Evolutionary conservation across 2,329 filamentous ascomycete genomes (phyloP), one percentile per base, ranked within the genome.

Genomic region (Exserohilum rostratum): DNA sequence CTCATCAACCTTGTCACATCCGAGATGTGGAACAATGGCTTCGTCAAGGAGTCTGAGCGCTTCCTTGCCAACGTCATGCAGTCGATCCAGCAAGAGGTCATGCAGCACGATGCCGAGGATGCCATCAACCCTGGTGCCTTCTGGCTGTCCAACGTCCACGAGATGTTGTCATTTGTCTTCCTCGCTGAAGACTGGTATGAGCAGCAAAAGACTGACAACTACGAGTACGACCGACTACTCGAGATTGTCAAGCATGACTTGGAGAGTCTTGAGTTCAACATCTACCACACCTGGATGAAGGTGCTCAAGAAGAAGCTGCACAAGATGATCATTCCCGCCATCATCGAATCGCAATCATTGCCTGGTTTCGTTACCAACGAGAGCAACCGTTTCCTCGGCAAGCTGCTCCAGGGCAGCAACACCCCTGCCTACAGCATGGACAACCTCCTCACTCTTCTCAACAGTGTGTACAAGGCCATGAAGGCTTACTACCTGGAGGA

Each of bases 251-350:
- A 99, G 84, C 95, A 99, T 75, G 95, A 99, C 75, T 82, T 99
- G 46, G 95, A 99, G 80, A 96, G 91, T 77, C 83, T 99, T 61
- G 95, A 99, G 79, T 99, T 99, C 83, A 99, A 99, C 82, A 99
- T 99, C 69, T 99, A 99, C 79, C 95, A 99, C 79, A 99, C 95
- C 22, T 99, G 95, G 95, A 99, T 99, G 95, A 99, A 99, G 83
- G 91, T 97, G 53, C 81, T 99, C 71, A 99, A 99, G 85, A 97
- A 97, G 87, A 96, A 96, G 81, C 84, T 99, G 61, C 91, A 96
- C 70, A 98, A 98, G 85, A 99, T 99, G 95, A 96, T 99, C 71
- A 96, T 99, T 48, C 95, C 95, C 1, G 95, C 95, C 51, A 99
- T 99, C 75, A 99, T 99, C 71, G 95, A 99, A 77, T 98, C 93